phyloP scores from a whole-genome alignment of 805 yeast genomes.

The Ogataea dorogensis region DNA sequence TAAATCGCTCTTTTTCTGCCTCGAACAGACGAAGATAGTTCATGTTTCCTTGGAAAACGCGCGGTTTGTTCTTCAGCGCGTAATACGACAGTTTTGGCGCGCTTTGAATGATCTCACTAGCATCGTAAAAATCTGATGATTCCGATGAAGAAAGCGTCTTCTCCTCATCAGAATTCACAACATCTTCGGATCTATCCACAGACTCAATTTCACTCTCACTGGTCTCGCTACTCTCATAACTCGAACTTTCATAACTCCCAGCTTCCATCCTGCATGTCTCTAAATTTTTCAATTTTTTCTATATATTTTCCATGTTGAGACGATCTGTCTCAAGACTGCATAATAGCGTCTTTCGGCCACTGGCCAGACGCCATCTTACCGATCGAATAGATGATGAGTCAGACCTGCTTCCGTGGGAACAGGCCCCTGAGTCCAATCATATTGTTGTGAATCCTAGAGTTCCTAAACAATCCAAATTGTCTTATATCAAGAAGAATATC shows the following conservation, averaged over 20 bases:
- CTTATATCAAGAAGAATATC: constrained; percentile 14
- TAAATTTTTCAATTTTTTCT: constrained; percentile 1
- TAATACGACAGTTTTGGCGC: constrained; percentile 14
- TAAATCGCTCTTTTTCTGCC: constrained; percentile 13
- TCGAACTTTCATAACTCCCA: neutral
- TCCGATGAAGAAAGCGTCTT: neutral
- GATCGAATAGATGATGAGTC: constrained; percentile 5
- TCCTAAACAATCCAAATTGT: constrained; percentile 23
- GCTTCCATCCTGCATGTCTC: constrained; percentile 3
- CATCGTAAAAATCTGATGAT: constrained; percentile 8
- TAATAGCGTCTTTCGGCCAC: neutral
- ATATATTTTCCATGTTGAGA: constrained; percentile 6
- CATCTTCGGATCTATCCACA: neutral
- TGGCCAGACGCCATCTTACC: neutral
- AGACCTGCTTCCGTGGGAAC: constrained; percentile 16
- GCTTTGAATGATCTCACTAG: constrained; percentile 7
- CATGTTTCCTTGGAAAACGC: constrained; percentile 23
- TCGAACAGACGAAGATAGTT: constrained; percentile 19
- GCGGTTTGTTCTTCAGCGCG: constrained; percentile 12
- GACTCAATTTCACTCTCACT: neutral
- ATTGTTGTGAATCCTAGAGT: constrained; percentile 29
- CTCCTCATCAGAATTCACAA: neutral
- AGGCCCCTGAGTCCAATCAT: constrained; percentile 11
- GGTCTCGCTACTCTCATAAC: neutral
- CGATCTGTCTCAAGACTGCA: constrained; percentile 1